A percentile compares a stretch with the other conserved stretches of the same genome.
phyloP scores from a whole-genome alignment of 75 land plant species.

The Pinus taeda region DNA sequence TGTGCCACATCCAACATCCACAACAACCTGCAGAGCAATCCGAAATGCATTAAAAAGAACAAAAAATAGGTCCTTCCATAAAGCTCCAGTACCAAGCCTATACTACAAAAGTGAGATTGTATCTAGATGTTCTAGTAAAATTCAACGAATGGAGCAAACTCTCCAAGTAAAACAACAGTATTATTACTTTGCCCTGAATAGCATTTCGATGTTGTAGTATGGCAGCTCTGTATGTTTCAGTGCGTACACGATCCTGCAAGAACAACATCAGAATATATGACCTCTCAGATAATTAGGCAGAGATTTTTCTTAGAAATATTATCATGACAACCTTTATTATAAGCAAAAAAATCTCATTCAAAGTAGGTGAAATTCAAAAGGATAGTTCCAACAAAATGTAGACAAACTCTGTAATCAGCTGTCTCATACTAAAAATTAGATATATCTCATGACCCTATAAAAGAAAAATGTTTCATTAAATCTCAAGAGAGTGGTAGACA shows the following conservation, averaged over 20 bases:
- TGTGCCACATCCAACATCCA: conserved; percentile 99
- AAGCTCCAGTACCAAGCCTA: neutral
- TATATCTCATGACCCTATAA: too few species aligned
- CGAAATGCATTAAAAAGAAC: neutral
- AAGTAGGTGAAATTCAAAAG: neutral
- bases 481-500: too few species aligned
- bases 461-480: too few species aligned
- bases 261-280: neutral
- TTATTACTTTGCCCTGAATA: conserved; percentile 81
- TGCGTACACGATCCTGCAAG: conserved; percentile 84
- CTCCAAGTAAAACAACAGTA: neutral
- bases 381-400: neutral
- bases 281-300: neutral
- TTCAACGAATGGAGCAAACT: neutral
- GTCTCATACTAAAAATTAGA: neutral
- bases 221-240: conserved; percentile 87
- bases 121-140: neutral
- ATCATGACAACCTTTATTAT: neutral
- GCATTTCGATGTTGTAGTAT: conserved; percentile 57
- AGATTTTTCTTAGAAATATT: too few species aligned
- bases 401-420: neutral
- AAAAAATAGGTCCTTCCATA: neutral
- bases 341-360: neutral
- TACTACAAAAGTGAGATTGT: neutral
- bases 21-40: conserved; percentile 66